Evolutionary conservation across 2,329 filamentous ascomycete genomes (phyloP), one percentile per base, ranked within the genome.

Genomic region (Paracamarosporium sp.): DNA sequence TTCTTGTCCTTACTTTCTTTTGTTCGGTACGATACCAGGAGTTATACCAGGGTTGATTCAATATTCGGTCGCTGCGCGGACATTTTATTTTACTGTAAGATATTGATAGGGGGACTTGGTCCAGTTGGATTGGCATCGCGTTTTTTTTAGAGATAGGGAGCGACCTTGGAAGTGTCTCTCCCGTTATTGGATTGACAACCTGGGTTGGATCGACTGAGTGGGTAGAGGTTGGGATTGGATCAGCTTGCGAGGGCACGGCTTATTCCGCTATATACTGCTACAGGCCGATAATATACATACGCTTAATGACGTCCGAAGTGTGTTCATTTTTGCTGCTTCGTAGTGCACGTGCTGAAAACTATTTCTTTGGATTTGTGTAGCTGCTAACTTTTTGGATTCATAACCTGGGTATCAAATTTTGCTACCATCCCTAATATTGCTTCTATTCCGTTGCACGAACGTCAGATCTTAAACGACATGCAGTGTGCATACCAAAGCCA

Each of bases 11-110:
- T 57, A 31, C 30, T 53, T 47, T 52, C 13, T 45, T 54, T 41
- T 53, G 44, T 51, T 50, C 44, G 58, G 40, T 48, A 61, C 55
- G 58, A 61, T 61, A 57, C 55, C 51, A 57, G 51, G 51, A 40
- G 58, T 55, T 33, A 5, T 31, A 25, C 13, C 20, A 2, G 22
- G 43, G 22, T 33, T 41, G 25, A 20, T 17, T 53, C 28, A 28
- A 20, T 15, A 28, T 50, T 48, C 43, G n/a, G 25, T 53, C 48
- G 36, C 24, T 53, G 41, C 44, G 41, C 44, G 20, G n/a, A 20
- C 22, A n/a, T 51, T 54, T 47, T 12, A 20, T 41, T 55, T 53
- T 55, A 31, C 30, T 56, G 53, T 60, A 56, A 20, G 50, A 51
- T 53, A 53, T 56, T 54, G 44, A 35, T 53, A 46, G 47, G 30